These are phyloP conservation scores for Salvia miltiorrhiza DNA, from an alignment of 257 asterid species.

Conservation along the genomic window DNA sequence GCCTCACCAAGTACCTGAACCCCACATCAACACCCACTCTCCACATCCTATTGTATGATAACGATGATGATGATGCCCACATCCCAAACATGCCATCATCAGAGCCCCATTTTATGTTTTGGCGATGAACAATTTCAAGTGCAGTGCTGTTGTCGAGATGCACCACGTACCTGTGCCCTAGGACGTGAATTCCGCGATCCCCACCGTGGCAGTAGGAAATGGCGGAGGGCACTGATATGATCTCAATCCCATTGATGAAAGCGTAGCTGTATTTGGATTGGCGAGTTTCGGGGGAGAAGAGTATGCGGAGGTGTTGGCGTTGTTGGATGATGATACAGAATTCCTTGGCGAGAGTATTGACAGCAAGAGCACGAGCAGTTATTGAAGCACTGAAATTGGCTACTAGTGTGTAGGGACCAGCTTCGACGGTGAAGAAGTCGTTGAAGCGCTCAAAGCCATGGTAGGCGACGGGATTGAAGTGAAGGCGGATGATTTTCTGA, in stretches of 20 bases:
- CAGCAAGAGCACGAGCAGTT: conserved; percentile 37
- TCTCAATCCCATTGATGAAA: conserved; percentile 60
- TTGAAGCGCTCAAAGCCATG: conserved; percentile 13
- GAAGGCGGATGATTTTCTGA: conserved; percentile 45
- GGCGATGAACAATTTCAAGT: conserved; percentile 49
- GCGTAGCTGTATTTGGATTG: conserved; percentile 28
- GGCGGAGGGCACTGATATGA: conserved; percentile 37
- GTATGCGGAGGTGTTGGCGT: conserved; percentile 28
- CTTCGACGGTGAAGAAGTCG: conserved; percentile 39
- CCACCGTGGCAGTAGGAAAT: conserved; percentile 45
- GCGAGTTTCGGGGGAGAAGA: conserved; percentile 45
- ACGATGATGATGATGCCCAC: conserved; percentile 32
- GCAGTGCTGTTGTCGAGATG: conserved; percentile 52
- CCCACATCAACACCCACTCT: conserved; percentile 52
- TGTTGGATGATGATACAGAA: conserved; percentile 39
- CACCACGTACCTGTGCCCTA: conserved; percentile 43
- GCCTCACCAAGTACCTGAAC: conserved; percentile 57
- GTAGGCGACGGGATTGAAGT: conserved; percentile 35
- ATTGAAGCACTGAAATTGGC: conserved; percentile 43
- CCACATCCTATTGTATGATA: conserved; percentile 24
- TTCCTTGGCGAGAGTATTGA: conserved; percentile 40
- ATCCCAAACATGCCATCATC: conserved; percentile 42
- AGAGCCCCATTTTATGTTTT: conserved; percentile 41
- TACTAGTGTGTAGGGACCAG: conserved; percentile 39
- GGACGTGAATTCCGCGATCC: conserved; percentile 37